phyloP scores from a whole-genome alignment of 805 yeast species.

The Candida hispaniensis region DNA sequence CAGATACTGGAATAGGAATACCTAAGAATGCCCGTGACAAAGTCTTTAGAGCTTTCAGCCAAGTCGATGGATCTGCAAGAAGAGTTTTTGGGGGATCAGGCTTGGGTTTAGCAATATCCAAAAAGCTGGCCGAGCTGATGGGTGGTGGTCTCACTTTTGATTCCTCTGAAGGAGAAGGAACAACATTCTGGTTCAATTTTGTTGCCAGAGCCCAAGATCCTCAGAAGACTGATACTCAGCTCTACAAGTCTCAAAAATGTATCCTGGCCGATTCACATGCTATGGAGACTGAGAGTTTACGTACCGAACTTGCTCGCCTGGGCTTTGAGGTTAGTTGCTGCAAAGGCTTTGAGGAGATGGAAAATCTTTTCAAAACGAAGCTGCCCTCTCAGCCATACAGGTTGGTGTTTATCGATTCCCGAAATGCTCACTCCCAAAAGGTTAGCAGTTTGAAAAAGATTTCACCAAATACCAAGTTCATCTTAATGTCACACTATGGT shows the following conservation, averaged over 20 bases:
- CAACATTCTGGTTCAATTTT: slow-evolving; percentile 36
- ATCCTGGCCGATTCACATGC: slow-evolving; percentile 30
- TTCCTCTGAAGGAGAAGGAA: slow-evolving; percentile 38
- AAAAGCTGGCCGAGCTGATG: slow-evolving; percentile 40
- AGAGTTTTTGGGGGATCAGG: slow-evolving; percentile 46
- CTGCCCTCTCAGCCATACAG: slow-evolving; percentile 18
- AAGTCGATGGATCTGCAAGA: slow-evolving; percentile 45
- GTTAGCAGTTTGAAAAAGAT: slow-evolving; percentile 15
- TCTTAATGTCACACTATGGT: slow-evolving; percentile 24
- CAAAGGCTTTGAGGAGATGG: slow-evolving; percentile 19
- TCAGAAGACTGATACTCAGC: slow-evolving; percentile 21
- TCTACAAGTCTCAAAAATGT: slow-evolving; percentile 22
- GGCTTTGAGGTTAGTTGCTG: slow-evolving; percentile 30
- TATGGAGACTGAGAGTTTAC: slow-evolving; percentile 30
- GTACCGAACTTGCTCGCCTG: slow-evolving; percentile 29
- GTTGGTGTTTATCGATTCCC: slow-evolving; percentile 21
- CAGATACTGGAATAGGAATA: slow-evolving; percentile 47
- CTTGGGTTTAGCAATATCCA: slow-evolving; percentile 39
- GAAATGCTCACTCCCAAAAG: slow-evolving; percentile 17
- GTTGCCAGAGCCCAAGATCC: slow-evolving; percentile 27
- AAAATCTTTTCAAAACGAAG: too few species aligned
- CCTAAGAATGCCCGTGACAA: slow-evolving; percentile 36
- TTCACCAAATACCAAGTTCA: slow-evolving; percentile 19
- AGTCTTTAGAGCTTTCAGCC: slow-evolving; percentile 44
- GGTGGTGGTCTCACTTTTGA: slow-evolving; percentile 39